Conservation (phyloP, 2,329 filamentous ascomycete species). For the Botrytis porri region DNA sequence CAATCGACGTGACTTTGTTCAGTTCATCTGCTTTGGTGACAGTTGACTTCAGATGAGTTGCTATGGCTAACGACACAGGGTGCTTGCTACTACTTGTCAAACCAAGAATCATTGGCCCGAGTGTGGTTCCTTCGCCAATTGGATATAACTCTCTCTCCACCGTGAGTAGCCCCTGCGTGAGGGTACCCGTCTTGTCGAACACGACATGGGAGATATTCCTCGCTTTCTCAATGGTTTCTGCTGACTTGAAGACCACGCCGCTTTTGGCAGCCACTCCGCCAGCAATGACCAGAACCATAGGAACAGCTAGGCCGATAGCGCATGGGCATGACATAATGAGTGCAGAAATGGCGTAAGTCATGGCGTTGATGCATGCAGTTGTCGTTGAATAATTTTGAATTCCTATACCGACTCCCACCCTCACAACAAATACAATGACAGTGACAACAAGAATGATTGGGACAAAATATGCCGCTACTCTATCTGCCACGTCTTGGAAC, state of each 20-base stretch:
- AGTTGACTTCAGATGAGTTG: conserved; percentile 36
- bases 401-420: conserved; percentile 58
- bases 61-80: conserved; percentile 35
- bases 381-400: conserved; percentile 43
- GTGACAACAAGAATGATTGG: conserved; percentile 61
- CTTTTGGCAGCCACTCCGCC: conserved; percentile 61
- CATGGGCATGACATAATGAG: conserved; percentile 73
- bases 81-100: conserved; percentile 34
- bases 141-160: conserved; percentile 42
- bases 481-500: conserved; percentile 66
- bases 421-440: conserved; percentile 58
- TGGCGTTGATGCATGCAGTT: conserved; percentile 55
- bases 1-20: conserved; percentile 36
- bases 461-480: conserved; percentile 66
- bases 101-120: conserved; percentile 38
- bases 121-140: conserved; percentile 29
- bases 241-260: conserved; percentile 69
- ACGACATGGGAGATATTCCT: conserved; percentile 63
- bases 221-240: conserved; percentile 60
- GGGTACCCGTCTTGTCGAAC: conserved; percentile 78
- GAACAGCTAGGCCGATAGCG: conserved; percentile 66
- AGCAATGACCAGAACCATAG: conserved; percentile 73
- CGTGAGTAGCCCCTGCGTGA: conserved; percentile 58
- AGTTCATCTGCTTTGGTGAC: conserved; percentile 26
- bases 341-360: conserved; percentile 70